phyloP scores from a whole-genome alignment of 139 green algal species.

The Tetratostichococcus sp. region DNA sequence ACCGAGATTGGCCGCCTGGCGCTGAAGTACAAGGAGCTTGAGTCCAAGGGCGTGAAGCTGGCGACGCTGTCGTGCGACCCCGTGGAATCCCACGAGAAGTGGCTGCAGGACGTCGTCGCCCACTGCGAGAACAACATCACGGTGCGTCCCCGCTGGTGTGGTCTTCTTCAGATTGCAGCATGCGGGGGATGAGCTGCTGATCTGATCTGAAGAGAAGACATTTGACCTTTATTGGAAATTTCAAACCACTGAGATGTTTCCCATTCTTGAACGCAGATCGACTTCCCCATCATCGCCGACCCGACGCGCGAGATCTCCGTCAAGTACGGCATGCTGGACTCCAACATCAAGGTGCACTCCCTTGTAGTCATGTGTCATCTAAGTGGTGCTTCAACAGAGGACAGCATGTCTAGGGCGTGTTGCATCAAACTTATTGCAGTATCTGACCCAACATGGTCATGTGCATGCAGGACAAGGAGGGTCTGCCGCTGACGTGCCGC shows the following conservation, averaged over 20 bases:
- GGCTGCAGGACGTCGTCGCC: constrained; percentile 39
- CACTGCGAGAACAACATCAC: not conserved
- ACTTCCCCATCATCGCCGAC: constrained; percentile 50
- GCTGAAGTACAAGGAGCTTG: constrained; percentile 31
- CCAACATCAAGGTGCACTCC: constrained; percentile 26
- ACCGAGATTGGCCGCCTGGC: constrained; percentile 47
- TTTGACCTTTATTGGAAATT: too few relatives aligned
- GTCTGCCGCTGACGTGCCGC: constrained; percentile 41
- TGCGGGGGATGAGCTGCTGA: too few relatives aligned
- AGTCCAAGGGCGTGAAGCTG: constrained; percentile 28
- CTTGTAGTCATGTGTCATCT: too few relatives aligned
- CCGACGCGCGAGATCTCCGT: constrained; percentile 24
- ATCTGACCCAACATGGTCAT: too few relatives aligned
- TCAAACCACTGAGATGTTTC: too few relatives aligned
- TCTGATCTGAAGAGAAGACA: too few relatives aligned
- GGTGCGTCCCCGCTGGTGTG: too few relatives aligned
- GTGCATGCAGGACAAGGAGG: constrained; percentile 34
- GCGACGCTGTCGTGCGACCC: constrained; percentile 41
- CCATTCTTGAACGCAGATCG: not conserved
- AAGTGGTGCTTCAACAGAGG: too few relatives aligned
- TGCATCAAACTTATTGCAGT: too few relatives aligned
- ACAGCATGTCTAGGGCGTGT: too few relatives aligned
- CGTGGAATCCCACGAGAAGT: constrained; percentile 20
- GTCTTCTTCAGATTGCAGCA: too few relatives aligned
- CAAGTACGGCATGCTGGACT: constrained; percentile 53